Percentiles rank a stretch among this genome's conserved stretches.
Evolutionary conservation across 441 rosid genomes (phyloP).

Genomic region (Jatropha multifida): DNA sequence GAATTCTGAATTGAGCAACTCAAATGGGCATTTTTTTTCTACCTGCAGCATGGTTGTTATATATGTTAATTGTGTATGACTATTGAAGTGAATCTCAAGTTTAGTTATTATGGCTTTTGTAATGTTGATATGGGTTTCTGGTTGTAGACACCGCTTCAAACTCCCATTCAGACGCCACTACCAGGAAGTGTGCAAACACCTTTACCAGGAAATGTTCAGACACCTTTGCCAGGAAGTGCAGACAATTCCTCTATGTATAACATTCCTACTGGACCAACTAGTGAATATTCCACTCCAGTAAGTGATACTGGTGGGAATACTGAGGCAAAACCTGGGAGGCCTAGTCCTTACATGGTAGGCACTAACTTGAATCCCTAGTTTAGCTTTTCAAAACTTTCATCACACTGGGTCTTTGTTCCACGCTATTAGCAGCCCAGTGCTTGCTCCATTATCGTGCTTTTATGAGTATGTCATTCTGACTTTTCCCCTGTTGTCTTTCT

Average conservation of each 20-base stretch:
- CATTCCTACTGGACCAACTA: slow-evolving; percentile 79
- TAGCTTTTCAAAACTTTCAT: neutral
- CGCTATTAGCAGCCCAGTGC: neutral
- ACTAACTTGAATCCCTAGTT: slow-evolving; percentile 5
- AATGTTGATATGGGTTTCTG: slow-evolving; percentile 21
- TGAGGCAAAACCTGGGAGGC: slow-evolving; percentile 72
- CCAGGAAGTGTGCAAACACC: slow-evolving; percentile 73
- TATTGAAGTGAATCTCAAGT: slow-evolving; percentile 16
- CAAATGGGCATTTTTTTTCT: neutral
- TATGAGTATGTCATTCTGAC: slow-evolving; percentile 12
- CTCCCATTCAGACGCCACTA: slow-evolving; percentile 79
- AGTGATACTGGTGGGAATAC: slow-evolving; percentile 55
- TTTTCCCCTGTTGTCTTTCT: slow-evolving; percentile 20
- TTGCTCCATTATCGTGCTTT: slow-evolving; percentile 12
- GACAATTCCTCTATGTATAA: slow-evolving; percentile 73
- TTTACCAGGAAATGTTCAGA: slow-evolving; percentile 55
- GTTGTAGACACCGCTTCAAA: slow-evolving; percentile 86
- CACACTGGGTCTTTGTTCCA: neutral
- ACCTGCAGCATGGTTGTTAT: neutral
- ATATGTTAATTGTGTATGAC: neutral
- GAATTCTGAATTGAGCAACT: neutral
- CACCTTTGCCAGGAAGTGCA: slow-evolving; percentile 66
- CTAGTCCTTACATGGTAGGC: slow-evolving; percentile 80
- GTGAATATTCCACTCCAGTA: slow-evolving; percentile 78
- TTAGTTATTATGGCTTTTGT: slow-evolving; percentile 11